Conservation (phyloP, 176 grass and related monocot genomes). For the Zoysia pacifica region DNA sequence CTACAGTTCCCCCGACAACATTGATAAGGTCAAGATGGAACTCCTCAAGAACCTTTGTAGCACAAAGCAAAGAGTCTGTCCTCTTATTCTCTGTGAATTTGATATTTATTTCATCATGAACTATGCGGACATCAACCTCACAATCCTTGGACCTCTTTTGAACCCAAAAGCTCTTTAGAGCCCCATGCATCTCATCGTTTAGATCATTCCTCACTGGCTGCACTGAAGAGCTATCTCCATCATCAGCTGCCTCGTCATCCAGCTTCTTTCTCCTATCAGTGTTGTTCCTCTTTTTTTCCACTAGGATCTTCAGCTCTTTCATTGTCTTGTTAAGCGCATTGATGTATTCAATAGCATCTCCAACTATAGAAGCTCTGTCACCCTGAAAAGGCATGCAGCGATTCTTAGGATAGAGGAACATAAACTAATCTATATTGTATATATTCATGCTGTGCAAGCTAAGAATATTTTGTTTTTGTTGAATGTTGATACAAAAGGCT, state of each 20-base stretch:
- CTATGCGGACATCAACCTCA: slow-evolving; percentile 62
- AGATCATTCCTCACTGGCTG: slow-evolving; percentile 47
- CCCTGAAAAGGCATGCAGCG: slow-evolving; percentile 40
- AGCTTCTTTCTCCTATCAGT: slow-evolving; percentile 59
- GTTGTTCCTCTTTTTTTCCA: slow-evolving; percentile 59
- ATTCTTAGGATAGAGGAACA: not conserved
- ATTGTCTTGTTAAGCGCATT: slow-evolving; percentile 78
- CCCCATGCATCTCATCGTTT: slow-evolving; percentile 46
- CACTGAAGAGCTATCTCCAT: slow-evolving; percentile 68
- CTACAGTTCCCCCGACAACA: slow-evolving; percentile 63
- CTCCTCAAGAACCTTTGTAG: slow-evolving; percentile 61
- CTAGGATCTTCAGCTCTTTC: slow-evolving; percentile 62
- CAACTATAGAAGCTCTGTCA: slow-evolving; percentile 85
- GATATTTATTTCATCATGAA: slow-evolving; percentile 78
- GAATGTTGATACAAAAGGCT: not conserved
- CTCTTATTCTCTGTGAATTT: slow-evolving; percentile 74
- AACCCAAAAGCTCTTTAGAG: slow-evolving; percentile 70
- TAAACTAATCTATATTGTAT: slow-evolving; percentile 4
- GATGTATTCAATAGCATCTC: slow-evolving; percentile 91
- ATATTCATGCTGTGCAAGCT: not conserved
- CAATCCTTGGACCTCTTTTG: slow-evolving; percentile 71
- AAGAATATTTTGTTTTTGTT: not conserved
- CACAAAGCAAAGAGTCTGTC: slow-evolving; percentile 63
- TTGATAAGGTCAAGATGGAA: slow-evolving; percentile 67
- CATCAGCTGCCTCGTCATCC: slow-evolving; percentile 55